Evolutionary conservation across 495 filamentous ascomycete species (phyloP), one percentile per base, ranked within the genome.

Genomic region (Talaromyces wortmannii): DNA sequence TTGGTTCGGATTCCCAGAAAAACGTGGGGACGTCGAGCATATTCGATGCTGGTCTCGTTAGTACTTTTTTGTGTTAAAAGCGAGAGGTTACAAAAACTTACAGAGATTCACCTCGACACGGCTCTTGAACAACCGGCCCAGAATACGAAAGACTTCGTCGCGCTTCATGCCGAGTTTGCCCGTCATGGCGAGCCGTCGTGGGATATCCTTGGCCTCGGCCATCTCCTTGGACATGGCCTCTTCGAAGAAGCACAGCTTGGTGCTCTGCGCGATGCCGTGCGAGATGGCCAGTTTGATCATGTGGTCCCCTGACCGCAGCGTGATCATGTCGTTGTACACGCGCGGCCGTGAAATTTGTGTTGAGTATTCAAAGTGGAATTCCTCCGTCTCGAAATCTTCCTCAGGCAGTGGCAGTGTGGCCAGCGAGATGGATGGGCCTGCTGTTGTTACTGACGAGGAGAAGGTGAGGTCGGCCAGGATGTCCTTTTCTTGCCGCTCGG

Each of bases 261-360:
- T 99, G 69, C 91, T 96, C 69, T 99, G 94, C 5, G 91, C 90
- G 58, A 99, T 96, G 46, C 91, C 95, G 66, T 99, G 95, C 61
- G 86, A 90, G 73, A 99, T 99, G 11, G 91, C 89, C 4, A 99
- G 78, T 70, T 97, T 97, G 64, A 97, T 94, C 94, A 97, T 97
- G 75, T 97, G 95, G 72, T 99, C 94, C 13, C 90, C 89, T 45
- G 87, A 91, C 31, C 91, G 80, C 11, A 99, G 76, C 0, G 94
- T 99, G 66, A 99, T 97, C 95, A 99, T 97, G 66, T 99, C 94
- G 67, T 99, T 96, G 71, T 90, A 99, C 54, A 99, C 87, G 54
- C 94, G 79, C 7, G 94, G 95, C 23, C 91, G 81, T 43, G 89
- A 84, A 29, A 92, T 89, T 49, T 88, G 79, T 1, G 83, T 81